These are phyloP conservation scores for Globisporangium ultimum DNA, from an alignment of 352 stramenopile species.

Conservation along the genomic window DNA sequence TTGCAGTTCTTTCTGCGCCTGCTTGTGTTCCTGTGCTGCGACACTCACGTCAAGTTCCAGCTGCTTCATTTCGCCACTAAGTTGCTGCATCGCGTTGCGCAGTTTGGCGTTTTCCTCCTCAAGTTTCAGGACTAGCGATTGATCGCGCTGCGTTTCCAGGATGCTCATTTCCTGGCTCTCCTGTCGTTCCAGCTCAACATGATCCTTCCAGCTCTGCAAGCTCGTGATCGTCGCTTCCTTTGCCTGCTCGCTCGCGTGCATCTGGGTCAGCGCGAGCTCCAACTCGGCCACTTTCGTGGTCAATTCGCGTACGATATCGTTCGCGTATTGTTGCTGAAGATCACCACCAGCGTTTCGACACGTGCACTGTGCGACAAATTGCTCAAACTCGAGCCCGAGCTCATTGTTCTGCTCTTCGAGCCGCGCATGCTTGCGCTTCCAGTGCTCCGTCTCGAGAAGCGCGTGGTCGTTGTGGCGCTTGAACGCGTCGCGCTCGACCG, in stretches of 20 bases:
- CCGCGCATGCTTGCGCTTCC: constrained; percentile 59
- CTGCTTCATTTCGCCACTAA: constrained; percentile 27
- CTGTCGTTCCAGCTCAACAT: constrained; percentile 36
- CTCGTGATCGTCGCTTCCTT: constrained; percentile 39
- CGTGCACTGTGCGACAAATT: constrained; percentile 36
- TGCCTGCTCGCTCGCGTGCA: constrained; percentile 27
- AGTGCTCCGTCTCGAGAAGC: constrained; percentile 61
- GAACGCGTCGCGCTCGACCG: constrained; percentile 54
- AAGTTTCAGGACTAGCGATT: constrained; percentile 36
- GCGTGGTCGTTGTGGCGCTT: constrained; percentile 59
- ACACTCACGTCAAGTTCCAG: constrained; percentile 1
- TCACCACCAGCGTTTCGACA: constrained; percentile 20
- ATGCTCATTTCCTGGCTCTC: constrained; percentile 33
- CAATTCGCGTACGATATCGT: too few species aligned
- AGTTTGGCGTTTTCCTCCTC: constrained; percentile 32
- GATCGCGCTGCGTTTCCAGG: constrained; percentile 36
- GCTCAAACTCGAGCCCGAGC: constrained; percentile 52
- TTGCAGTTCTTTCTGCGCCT: constrained; percentile 34
- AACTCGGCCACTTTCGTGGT: constrained; percentile 28
- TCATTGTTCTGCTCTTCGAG: constrained; percentile 67
- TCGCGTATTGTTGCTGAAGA: constrained; percentile 11
- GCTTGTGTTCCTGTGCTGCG: constrained; percentile 15
- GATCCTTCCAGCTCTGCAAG: constrained; percentile 47
- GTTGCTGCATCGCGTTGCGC: constrained; percentile 21
- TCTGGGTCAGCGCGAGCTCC: constrained; percentile 28